Conservation (phyloP, 257 asterid genomes). For the Solanum raphanifolium region DNA sequence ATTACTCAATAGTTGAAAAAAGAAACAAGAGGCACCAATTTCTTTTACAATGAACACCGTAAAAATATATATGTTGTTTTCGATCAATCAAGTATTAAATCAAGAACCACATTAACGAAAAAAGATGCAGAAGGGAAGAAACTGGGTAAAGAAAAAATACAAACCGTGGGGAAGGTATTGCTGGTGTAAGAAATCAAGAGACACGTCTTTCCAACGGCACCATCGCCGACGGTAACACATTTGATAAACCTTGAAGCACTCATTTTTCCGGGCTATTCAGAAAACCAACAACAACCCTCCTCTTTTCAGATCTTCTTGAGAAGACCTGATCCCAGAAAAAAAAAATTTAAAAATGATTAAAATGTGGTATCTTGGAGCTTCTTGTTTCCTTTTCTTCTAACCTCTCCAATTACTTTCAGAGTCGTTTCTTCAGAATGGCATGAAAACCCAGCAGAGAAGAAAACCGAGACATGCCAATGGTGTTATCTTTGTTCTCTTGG, state of each 20-base stretch:
- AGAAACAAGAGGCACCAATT: neutral
- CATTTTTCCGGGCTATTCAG: slow-evolving; percentile 6
- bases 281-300: neutral
- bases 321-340: slow-evolving; percentile 17
- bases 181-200: slow-evolving; percentile 49
- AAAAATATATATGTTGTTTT: neutral
- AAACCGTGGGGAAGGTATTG: slow-evolving; percentile 87
- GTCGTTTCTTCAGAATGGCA: slow-evolving; percentile 2
- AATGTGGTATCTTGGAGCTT: neutral
- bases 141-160: neutral
- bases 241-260: slow-evolving; percentile 44
- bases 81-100: neutral
- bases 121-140: neutral
- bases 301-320: slow-evolving; percentile 2
- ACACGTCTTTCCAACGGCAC: slow-evolving; percentile 44
- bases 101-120: neutral
- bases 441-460: neutral
- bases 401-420: neutral
- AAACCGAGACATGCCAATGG: neutral
- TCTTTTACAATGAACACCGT: neutral
- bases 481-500: neutral
- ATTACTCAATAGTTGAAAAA: neutral
- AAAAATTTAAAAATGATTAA: no score
- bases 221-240: slow-evolving; percentile 44
- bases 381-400: neutral